These are phyloP conservation scores for Inga oerstediana DNA, from an alignment of 306 rosid genomes.

Conservation along the genomic window DNA sequence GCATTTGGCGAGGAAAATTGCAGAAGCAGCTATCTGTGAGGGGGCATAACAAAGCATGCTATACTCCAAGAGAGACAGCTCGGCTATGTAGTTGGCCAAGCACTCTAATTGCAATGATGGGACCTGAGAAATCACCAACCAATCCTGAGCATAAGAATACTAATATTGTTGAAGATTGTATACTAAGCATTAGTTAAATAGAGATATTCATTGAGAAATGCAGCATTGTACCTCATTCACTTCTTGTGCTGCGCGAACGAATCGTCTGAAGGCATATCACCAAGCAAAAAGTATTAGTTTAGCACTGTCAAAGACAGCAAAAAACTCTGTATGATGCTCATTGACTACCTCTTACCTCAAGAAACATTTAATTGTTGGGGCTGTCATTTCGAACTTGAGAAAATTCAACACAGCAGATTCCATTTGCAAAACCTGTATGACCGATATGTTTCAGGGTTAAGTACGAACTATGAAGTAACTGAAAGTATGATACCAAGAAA, in stretches of 20 bases:
- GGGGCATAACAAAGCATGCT: slow-evolving; percentile 85
- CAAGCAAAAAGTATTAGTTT: slow-evolving; percentile 20
- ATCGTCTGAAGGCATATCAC: slow-evolving; percentile 59
- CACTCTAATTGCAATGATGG: slow-evolving; percentile 86
- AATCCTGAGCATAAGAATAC: neutral
- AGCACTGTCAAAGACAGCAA: neutral
- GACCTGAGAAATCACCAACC: slow-evolving; percentile 28
- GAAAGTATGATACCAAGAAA: neutral
- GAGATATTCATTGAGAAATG: neutral
- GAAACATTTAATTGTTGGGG: slow-evolving; percentile 91
- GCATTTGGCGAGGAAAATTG: slow-evolving; percentile 82
- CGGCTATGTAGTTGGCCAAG: slow-evolving; percentile 83
- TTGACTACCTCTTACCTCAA: slow-evolving; percentile 48
- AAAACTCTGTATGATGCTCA: neutral
- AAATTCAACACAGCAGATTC: slow-evolving; percentile 87
- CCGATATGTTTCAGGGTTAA: slow-evolving; percentile 31
- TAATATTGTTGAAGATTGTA: neutral
- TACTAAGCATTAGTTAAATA: too few relatives aligned
- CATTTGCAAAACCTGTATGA: slow-evolving; percentile 83
- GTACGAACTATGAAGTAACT: neutral
- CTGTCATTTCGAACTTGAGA: slow-evolving; percentile 96
- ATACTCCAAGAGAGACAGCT: slow-evolving; percentile 86
- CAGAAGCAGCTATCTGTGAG: slow-evolving; percentile 81
- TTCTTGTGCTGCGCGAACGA: slow-evolving; percentile 91
- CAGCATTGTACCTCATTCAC: slow-evolving; percentile 57